Evolutionary conservation across 345 rosid genomes (phyloP).

Genomic region (Diplotaxis tenuifolia): DNA sequence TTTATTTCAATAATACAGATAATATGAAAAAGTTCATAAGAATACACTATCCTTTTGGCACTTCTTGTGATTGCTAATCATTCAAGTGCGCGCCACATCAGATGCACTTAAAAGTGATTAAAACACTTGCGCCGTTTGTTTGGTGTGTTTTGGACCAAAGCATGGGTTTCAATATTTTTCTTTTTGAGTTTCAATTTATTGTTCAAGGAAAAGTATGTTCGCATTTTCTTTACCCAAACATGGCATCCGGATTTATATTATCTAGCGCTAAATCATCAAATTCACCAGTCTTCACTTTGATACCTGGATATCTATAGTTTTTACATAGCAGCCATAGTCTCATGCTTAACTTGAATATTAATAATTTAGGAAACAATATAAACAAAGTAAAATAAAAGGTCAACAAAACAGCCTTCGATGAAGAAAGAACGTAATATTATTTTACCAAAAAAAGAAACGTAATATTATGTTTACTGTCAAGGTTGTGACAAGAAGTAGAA

Average conservation of each 20-base stretch:
- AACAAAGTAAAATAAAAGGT: background rate
- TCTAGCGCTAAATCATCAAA: background rate
- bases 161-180: background rate
- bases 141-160: constrained; percentile 14
- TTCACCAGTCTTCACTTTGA: background rate
- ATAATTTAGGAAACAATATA: background rate
- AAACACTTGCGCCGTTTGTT: constrained; percentile 17
- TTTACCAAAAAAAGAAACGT: too few relatives aligned
- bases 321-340: background rate
- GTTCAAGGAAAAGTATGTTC: background rate
- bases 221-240: background rate
- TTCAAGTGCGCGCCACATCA: constrained; percentile 26
- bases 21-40: background rate
- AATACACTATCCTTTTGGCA: constrained; percentile 27
- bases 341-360: background rate
- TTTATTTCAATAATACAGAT: background rate
- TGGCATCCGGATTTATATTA: background rate
- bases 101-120: constrained; percentile 14
- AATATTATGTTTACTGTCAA: background rate
- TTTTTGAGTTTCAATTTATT: background rate
- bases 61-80: constrained; percentile 25
- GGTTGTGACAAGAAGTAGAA: background rate
- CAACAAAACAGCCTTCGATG: background rate
- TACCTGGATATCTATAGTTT: background rate
- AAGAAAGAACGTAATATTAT: background rate